Percentiles rank a stretch among this genome's conserved stretches.
Conservation (phyloP, 2,329 filamentous ascomycete species). For the Colletotrichum lupini region DNA sequence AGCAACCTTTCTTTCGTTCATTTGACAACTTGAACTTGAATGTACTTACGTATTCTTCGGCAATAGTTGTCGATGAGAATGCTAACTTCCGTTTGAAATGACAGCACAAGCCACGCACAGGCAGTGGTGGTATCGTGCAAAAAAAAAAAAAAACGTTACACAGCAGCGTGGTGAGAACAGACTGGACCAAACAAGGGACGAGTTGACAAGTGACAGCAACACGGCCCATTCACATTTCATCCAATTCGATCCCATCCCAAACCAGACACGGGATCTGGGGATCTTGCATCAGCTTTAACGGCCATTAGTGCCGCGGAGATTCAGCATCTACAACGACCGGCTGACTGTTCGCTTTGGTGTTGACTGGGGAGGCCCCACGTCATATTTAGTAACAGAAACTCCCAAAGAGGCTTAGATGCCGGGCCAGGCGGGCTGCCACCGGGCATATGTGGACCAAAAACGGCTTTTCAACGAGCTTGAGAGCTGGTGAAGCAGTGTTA, state of each 20-base stretch:
- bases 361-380: slow-evolving; percentile 27
- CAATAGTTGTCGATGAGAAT: background rate
- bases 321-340: slow-evolving; percentile 31
- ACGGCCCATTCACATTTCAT: slow-evolving; percentile 1
- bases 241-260: slow-evolving; percentile 1
- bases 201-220: background rate
- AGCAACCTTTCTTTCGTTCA: background rate
- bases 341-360: slow-evolving; percentile 15
- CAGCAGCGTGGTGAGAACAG: background rate
- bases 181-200: background rate
- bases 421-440: slow-evolving; percentile 23
- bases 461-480: background rate
- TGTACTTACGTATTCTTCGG: background rate
- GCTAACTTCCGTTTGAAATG: background rate
- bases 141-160: background rate
- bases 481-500: background rate
- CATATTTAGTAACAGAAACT: slow-evolving; percentile 44
- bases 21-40: background rate
- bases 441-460: slow-evolving; percentile 17
- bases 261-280: background rate
- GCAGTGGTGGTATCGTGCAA: background rate
- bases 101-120: background rate
- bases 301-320: slow-evolving; percentile 42
- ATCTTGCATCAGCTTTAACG: slow-evolving; percentile 24
- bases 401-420: slow-evolving; percentile 35